Conservation (phyloP, 2,329 filamentous ascomycete genomes). For the Botrytis porri region DNA sequence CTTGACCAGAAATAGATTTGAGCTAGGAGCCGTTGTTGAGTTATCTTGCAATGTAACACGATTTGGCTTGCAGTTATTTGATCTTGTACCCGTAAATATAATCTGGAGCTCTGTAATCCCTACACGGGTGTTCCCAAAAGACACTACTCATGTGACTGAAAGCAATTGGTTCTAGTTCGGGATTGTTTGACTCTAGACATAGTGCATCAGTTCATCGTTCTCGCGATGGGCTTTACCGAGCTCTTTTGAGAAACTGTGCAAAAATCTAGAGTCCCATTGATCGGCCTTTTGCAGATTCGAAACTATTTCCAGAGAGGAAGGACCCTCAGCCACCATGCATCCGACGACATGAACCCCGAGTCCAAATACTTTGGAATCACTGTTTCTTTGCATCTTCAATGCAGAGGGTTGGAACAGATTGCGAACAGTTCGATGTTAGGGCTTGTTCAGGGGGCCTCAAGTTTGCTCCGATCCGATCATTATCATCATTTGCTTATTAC, state of each 20-base stretch:
- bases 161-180: background rate
- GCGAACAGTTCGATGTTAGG: background rate
- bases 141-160: background rate
- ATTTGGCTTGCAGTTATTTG: background rate
- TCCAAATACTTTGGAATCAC: background rate
- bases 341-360: background rate
- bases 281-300: background rate
- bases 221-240: background rate
- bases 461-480: background rate
- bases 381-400: background rate
- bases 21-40: background rate
- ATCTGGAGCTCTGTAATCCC: background rate
- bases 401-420: background rate
- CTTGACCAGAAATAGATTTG: background rate
- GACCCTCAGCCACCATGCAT: background rate
- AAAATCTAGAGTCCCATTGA: conserved; percentile 3
- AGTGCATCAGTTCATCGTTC: background rate
- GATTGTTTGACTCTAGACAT: background rate
- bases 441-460: background rate
- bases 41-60: background rate
- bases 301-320: background rate
- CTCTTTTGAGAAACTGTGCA: background rate
- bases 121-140: background rate
- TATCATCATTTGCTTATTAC: conserved; percentile 13
- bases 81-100: background rate